Evolutionary conservation across 108 stramenopile genomes (phyloP), one percentile per base, ranked within the genome.

Genomic region (Pseudonitzschia pungens): DNA sequence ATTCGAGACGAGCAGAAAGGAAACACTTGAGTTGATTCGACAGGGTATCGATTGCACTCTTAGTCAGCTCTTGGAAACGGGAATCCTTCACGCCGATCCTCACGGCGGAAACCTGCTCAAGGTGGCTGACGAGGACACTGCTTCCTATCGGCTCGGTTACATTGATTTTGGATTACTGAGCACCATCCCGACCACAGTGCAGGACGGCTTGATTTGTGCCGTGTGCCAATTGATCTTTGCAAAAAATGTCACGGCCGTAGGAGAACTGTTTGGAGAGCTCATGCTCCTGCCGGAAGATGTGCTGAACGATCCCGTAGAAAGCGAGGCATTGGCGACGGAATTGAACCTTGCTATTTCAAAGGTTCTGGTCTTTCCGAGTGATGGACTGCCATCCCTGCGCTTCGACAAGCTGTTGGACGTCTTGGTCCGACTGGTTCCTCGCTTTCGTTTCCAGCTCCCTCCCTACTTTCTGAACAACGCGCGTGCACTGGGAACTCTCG

Each of bases 391-490:
- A 16, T 69, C 68, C 58, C 70, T 90, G 4, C 86, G 83, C 54
- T 92, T 92, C 69, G 92, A 92, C 68, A 87, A 87, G 69, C 69
- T 92, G 24, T 68, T 92, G 32, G 84, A 84, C 50, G 78, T 79
- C 0, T 66, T 92, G 28, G 68, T 81, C 0, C 77, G 83, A 1
- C 70, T 92, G n/a, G 80, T 92, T n/a, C 87, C 89, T 45, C 54
- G 88, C 32, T 91, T 91, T 76, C 83, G 83, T 51, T 89, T 91
- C 53, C 80, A 87, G 57, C 72, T 91, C 14, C 90, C 90, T 20
- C 90, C 90, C 2, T 91, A 91, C 68, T 91, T 89, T 64, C 74
- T 91, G 32, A 89, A 88, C 81, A 91, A 91, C 69, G 87, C 85
- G 16, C 77, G 90, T 9, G 86, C 88, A 0, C 45, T 92, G 14